phyloP scores from a whole-genome alignment of 2,329 filamentous ascomycete genomes.

The Paramyrothecium roridum region DNA sequence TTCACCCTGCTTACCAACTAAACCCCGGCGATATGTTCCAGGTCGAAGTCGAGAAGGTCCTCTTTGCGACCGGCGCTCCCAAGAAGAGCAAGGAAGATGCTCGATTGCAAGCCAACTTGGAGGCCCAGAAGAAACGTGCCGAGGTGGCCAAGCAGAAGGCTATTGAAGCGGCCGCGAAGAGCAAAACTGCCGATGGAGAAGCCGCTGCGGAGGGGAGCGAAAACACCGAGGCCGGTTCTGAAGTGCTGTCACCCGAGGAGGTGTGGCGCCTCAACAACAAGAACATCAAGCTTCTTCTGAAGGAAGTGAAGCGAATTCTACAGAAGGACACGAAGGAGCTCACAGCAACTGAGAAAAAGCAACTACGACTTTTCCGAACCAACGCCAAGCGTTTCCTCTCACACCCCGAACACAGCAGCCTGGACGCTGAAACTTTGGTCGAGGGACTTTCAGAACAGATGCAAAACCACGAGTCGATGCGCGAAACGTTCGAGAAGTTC shows the following conservation, averaged over 20 bases:
- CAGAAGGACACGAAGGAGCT: constrained; percentile 47
- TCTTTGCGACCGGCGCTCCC: constrained; percentile 78
- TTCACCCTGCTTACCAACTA: constrained; percentile 84
- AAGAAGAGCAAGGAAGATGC: constrained; percentile 44
- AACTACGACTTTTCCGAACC: constrained; percentile 69
- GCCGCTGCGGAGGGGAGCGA: constrained; percentile 6
- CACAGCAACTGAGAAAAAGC: constrained; percentile 70
- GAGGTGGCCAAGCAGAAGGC: constrained; percentile 16
- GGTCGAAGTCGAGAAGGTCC: constrained; percentile 82
- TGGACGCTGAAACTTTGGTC: constrained; percentile 25
- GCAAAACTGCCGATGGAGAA: constrained; percentile 9
- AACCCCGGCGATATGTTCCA: constrained; percentile 99
- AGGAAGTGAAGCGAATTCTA: constrained; percentile 27
- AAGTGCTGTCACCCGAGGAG: constrained; percentile 19
- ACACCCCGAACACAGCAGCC: constrained; percentile 25
- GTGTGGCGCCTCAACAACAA: constrained; percentile 19
- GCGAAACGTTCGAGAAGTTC: constrained; percentile 25
- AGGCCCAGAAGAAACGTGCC: constrained; percentile 20
- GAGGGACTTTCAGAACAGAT: constrained; percentile 28
- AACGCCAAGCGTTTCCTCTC: constrained; percentile 60
- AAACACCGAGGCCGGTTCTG: constrained; percentile 14
- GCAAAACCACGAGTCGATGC: constrained; percentile 26
- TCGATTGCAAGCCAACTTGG: constrained; percentile 19
- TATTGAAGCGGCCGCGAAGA: neutral
- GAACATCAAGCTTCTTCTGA: constrained; percentile 23